These are phyloP conservation scores for Aspergillus fumigatiaffinis DNA, from an alignment of 2,329 filamentous ascomycete genomes.

Conservation along the genomic window DNA sequence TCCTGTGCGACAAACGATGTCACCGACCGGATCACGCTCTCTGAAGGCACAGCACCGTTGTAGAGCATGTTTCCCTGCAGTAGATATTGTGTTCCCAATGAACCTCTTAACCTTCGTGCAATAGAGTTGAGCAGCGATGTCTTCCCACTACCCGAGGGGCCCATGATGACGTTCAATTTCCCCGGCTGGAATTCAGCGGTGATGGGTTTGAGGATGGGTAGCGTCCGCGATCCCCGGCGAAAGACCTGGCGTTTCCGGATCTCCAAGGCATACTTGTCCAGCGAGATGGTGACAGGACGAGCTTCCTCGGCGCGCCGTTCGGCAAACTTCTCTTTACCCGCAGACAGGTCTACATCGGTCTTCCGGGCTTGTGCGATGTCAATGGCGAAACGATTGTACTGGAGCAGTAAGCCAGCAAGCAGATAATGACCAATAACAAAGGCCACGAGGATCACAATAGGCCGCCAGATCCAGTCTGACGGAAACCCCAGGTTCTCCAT, in stretches of 20 bases:
- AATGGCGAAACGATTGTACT: constrained; percentile 64
- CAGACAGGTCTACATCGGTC: constrained; percentile 58
- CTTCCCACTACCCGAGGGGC: constrained; percentile 73
- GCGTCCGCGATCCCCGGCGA: constrained; percentile 40
- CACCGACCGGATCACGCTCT: constrained; percentile 65
- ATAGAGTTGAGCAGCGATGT: constrained; percentile 71
- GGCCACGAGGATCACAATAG: constrained; percentile 59
- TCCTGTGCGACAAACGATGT: constrained; percentile 77
- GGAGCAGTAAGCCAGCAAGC: constrained; percentile 58
- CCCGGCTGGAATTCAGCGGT: constrained; percentile 65
- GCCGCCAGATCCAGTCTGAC: constrained; percentile 61
- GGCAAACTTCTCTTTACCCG: constrained; percentile 67
- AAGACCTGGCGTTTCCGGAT: constrained; percentile 58
- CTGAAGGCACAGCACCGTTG: constrained; percentile 65
- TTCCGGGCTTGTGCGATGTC: constrained; percentile 61
- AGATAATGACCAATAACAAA: constrained; percentile 63
- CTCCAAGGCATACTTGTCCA: constrained; percentile 61
- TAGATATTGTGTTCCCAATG: constrained; percentile 59
- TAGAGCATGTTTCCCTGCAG: constrained; percentile 62
- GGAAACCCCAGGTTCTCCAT: constrained; percentile 68
- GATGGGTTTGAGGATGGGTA: constrained; percentile 62
- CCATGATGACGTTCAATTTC: constrained; percentile 72
- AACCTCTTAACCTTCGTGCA: constrained; percentile 62
- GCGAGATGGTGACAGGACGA: constrained; percentile 60
- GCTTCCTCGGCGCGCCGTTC: constrained; percentile 51